Evolutionary conservation across 108 stramenopile species (phyloP), one percentile per base, ranked within the genome.

Genomic region (Cyclotella sp.): DNA sequence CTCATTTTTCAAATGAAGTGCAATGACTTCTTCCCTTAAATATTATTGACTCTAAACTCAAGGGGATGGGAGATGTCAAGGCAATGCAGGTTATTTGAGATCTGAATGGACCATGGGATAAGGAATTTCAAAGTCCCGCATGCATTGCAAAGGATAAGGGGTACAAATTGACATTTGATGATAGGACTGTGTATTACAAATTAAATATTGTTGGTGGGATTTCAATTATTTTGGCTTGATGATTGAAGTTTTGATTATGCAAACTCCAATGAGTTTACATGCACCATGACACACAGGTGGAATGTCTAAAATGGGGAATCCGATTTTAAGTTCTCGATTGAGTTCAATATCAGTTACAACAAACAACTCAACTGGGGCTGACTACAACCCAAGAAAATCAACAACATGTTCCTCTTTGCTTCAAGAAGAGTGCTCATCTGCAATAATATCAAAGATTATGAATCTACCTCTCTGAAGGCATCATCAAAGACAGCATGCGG

Each of bases 81-180:
- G 79, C 79, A 13, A 80, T 80, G 79, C 75, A 80, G 61, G 46
- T 47, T 9, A 80, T 80, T 55, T 62, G 43, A 57, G 79, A 80
- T 51, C 73, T 54, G 28, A 46, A 58, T 21, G 39, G 16, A 39
- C 28, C 57, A 15, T 80, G 79, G 79, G 75, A 80, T 42, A 80
- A 75, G 34, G 45, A 29, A 6, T 80, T 80, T 44, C 28, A 76
- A 0, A 68, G 49, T 10, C 79, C 79, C 18, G 42, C 67, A 26
- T 70, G 27, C 29, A 73, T 24, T 24, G 40, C 44, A 19, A 65
- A 49, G 41, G 61, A 62, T 62, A 34, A 41, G 15, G 53, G 54
- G 43, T 63, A 49, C 28, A 75, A 75, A 58, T 54, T 54, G 0
- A 75, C 44, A 27, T 58, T 65, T 26, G 74, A 65, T n/a, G 74